Conservation (phyloP, 2,329 filamentous ascomycete genomes). For the Botrytis pseudocinerea region DNA sequence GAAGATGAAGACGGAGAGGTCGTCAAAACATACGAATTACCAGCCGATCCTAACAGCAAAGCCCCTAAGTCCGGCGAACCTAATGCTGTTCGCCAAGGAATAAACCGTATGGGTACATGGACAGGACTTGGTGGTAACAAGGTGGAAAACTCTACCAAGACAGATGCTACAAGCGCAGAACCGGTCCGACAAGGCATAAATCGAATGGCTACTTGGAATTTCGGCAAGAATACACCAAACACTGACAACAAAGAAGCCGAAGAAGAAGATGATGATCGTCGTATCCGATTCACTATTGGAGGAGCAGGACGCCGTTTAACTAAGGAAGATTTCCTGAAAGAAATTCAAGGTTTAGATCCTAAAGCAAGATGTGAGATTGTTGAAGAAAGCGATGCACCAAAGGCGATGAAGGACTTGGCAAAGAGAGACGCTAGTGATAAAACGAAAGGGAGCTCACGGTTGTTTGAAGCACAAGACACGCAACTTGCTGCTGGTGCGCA, state of each 20-base stretch:
- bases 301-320: slow-evolving; percentile 73
- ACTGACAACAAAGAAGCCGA: slow-evolving; percentile 42
- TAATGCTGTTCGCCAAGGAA: slow-evolving; percentile 32
- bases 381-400: slow-evolving; percentile 34
- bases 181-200: slow-evolving; percentile 34
- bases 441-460: slow-evolving; percentile 31
- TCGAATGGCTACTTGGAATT: slow-evolving; percentile 38
- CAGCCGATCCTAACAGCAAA: slow-evolving; percentile 43
- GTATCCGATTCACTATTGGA: slow-evolving; percentile 74
- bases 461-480: slow-evolving; percentile 44
- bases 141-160: slow-evolving; percentile 12
- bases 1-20: slow-evolving; percentile 87
- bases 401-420: slow-evolving; percentile 38
- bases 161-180: slow-evolving; percentile 3
- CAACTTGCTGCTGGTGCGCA: slow-evolving; percentile 26
- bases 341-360: slow-evolving; percentile 71
- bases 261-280: slow-evolving; percentile 65
- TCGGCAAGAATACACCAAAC: slow-evolving; percentile 28
- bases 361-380: slow-evolving; percentile 50
- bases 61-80: slow-evolving; percentile 25
- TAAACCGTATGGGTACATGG: slow-evolving; percentile 37
- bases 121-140: slow-evolving; percentile 32
- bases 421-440: slow-evolving; percentile 36
- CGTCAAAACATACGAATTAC: slow-evolving; percentile 78
- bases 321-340: slow-evolving; percentile 75